Conservation (phyloP, 306 rosid genomes). For the Quercus engelmannii region DNA sequence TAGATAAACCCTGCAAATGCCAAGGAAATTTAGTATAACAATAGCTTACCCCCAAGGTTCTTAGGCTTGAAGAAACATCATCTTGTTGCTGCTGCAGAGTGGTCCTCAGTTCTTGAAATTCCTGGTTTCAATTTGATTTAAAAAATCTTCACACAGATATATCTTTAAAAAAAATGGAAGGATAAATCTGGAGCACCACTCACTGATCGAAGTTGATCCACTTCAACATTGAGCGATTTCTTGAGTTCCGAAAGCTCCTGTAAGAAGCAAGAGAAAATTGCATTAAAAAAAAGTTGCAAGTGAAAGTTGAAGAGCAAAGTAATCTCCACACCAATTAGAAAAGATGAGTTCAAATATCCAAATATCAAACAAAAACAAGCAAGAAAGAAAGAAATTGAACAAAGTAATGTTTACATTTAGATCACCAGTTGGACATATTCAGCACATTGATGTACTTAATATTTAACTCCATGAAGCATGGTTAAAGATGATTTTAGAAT, state of each 20-base stretch:
- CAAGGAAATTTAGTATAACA: background rate
- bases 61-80: conserved; percentile 81
- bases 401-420: background rate
- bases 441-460: background rate
- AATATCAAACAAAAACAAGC: conserved; percentile 1
- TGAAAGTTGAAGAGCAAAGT: background rate
- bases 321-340: background rate
- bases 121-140: conserved; percentile 42
- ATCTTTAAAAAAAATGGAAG: background rate
- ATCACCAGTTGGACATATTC: background rate
- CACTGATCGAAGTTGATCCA: conserved; percentile 82
- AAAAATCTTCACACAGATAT: conserved; percentile 4
- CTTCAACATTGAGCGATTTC: conserved; percentile 89
- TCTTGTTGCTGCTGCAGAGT: conserved; percentile 96
- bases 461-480: background rate
- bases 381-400: conserved; percentile 11
- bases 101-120: conserved; percentile 85
- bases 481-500: background rate
- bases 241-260: conserved; percentile 93
- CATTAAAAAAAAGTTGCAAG: background rate
- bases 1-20: background rate
- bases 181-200: conserved; percentile 31
- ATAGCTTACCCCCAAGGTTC: conserved; percentile 67
- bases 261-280: conserved; percentile 14
- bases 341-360: background rate